A percentile compares a stretch with the other conserved stretches of the same genome.
phyloP scores from a whole-genome alignment of 1,284 basidiomycete genomes.

The Heliocybe sulcata region DNA sequence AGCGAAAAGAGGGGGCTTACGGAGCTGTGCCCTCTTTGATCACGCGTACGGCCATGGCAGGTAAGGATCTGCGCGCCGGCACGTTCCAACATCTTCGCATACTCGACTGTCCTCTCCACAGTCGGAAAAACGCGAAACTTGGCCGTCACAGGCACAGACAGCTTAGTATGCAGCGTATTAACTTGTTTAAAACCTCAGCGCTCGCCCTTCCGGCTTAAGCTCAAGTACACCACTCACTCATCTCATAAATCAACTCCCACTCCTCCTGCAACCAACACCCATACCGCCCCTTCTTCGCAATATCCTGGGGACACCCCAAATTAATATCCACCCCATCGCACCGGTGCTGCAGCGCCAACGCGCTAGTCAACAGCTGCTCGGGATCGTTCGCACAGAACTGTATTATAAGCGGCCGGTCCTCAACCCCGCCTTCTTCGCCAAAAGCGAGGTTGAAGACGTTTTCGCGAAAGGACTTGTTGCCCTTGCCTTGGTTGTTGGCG shows the following conservation, averaged over 20 bases:
- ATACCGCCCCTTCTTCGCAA: slow-evolving; percentile 83
- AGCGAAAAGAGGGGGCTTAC: slow-evolving; percentile 30
- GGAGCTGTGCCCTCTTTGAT: slow-evolving; percentile 82
- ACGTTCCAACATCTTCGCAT: slow-evolving; percentile 90
- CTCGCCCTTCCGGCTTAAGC: too few relatives aligned
- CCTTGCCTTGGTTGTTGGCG: not conserved
- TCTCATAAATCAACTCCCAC: slow-evolving; percentile 77
- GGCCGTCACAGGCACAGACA: slow-evolving; percentile 88
- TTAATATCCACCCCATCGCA: slow-evolving; percentile 96
- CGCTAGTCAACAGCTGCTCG: slow-evolving; percentile 68
- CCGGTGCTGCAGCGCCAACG: slow-evolving; percentile 63
- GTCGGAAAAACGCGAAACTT: slow-evolving; percentile 93
- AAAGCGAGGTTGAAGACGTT: not conserved
- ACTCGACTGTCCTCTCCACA: slow-evolving; percentile 83
- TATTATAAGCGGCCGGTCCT: slow-evolving; percentile 83
- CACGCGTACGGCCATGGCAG: slow-evolving; percentile 87
- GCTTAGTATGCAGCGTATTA: slow-evolving; percentile 76
- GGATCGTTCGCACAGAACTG: slow-evolving; percentile 95
- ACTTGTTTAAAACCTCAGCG: too few relatives aligned
- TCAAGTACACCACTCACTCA: slow-evolving; percentile 75
- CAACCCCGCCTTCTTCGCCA: slow-evolving; percentile 20
- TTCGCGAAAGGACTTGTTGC: not conserved
- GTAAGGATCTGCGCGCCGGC: slow-evolving; percentile 95
- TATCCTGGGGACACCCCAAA: slow-evolving; percentile 94
- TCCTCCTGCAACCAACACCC: slow-evolving; percentile 93